Evolutionary conservation across 2,329 filamentous ascomycete genomes (phyloP).

Genomic region (Nigrospora sphaerica): DNA sequence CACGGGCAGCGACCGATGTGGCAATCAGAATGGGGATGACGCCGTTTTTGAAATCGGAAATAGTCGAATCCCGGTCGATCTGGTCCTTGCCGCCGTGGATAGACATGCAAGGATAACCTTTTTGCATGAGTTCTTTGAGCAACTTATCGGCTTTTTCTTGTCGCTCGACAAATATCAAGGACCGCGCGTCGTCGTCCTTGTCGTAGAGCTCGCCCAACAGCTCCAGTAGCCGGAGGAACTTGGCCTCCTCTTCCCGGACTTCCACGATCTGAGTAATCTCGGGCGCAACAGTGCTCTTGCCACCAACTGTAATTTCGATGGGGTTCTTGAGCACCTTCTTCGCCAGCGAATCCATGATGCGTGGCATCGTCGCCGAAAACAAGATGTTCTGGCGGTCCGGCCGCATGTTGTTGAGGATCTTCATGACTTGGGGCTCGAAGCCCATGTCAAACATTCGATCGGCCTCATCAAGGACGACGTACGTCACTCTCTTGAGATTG

Average conservation of each 20-base stretch:
- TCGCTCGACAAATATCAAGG: constrained; percentile 85
- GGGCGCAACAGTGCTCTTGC: constrained; percentile 76
- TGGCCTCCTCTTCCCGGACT: constrained; percentile 72
- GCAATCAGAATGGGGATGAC: constrained; percentile 85
- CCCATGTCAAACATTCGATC: constrained; percentile 99
- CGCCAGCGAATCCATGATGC: constrained; percentile 81
- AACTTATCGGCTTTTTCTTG: constrained; percentile 84
- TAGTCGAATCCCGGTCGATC: constrained; percentile 85
- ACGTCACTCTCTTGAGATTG: constrained; percentile 81
- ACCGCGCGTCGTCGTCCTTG: constrained; percentile 80
- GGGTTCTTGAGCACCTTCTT: constrained; percentile 82
- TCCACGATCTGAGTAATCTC: constrained; percentile 94
- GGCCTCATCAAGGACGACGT: constrained; percentile 92
- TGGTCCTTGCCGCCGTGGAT: constrained; percentile 94
- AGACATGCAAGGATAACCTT: constrained; percentile 85
- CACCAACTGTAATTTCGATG: constrained; percentile 87
- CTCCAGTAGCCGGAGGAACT: constrained; percentile 78
- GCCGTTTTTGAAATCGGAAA: constrained; percentile 88
- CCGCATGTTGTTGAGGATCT: constrained; percentile 85
- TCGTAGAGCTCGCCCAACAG: constrained; percentile 82
- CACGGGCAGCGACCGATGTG: constrained; percentile 90
- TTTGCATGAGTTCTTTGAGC: constrained; percentile 70
- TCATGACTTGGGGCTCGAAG: constrained; percentile 96
- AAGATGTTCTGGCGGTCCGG: constrained; percentile 90
- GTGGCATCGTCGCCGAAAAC: constrained; percentile 97